Evolutionary conservation across 495 filamentous ascomycete species (phyloP).

Genomic region (Lepraria neglecta): DNA sequence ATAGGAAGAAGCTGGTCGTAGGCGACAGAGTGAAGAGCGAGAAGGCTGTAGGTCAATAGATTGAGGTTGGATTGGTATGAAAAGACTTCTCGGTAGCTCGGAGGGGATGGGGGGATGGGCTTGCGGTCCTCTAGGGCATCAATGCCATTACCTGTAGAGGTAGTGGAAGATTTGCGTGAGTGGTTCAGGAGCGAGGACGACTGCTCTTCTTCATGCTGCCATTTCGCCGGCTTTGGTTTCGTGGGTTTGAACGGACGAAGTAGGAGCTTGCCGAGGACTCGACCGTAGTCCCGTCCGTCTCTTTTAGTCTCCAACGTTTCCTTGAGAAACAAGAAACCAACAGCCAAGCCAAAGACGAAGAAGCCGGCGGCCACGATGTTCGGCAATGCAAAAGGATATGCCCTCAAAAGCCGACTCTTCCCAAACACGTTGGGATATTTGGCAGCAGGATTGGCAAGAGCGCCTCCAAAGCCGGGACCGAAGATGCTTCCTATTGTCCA

Average conservation of each 20-base stretch:
- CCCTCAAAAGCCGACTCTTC: conserved; percentile 56
- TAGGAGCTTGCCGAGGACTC: conserved; percentile 53
- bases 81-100: conserved; percentile 61
- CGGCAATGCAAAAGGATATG: conserved; percentile 74
- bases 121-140: conserved; percentile 18
- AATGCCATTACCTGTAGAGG: conserved; percentile 12
- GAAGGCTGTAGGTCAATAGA: conserved; percentile 64
- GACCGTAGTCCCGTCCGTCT: conserved; percentile 59
- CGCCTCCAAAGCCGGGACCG: conserved; percentile 80
- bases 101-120: conserved; percentile 29
- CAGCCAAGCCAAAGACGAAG: conserved; percentile 65
- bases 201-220: conserved; percentile 38
- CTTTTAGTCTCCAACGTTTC: conserved; percentile 68
- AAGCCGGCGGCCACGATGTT: conserved; percentile 68
- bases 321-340: conserved; percentile 65
- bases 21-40: conserved; percentile 69
- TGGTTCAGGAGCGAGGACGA: conserved; percentile 25
- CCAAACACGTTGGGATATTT: conserved; percentile 66
- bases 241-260: conserved; percentile 31
- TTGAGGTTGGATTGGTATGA: conserved; percentile 69
- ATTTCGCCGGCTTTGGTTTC: conserved; percentile 26
- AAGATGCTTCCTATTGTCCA: conserved; percentile 82
- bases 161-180: conserved; percentile 15
- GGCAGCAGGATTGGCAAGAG: conserved; percentile 67
- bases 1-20: conserved; percentile 78